Evolutionary conservation across 176 grass and related monocot genomes (phyloP).

Genomic region (Avena atlantica): DNA sequence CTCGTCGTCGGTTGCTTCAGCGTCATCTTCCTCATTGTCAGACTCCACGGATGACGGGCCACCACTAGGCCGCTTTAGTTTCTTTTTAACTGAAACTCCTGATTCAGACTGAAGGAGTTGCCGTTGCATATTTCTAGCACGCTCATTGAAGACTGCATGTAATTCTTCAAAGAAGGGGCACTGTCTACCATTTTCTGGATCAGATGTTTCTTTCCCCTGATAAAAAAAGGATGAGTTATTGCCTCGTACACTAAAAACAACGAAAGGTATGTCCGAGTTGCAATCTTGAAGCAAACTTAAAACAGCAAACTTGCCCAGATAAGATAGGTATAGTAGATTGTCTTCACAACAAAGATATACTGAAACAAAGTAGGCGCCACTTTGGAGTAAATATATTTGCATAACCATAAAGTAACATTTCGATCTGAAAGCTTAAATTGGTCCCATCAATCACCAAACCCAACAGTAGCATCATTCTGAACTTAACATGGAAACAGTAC

Average conservation of each 20-base stretch:
- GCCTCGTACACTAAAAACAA: conserved; percentile 28
- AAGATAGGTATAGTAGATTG: conserved; percentile 12
- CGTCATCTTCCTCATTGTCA: conserved; percentile 37
- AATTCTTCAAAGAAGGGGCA: conserved; percentile 96
- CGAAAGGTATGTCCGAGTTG: conserved; percentile 3
- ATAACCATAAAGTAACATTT: neutral
- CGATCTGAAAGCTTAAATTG: conserved; percentile 23
- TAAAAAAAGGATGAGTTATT: conserved; percentile 25
- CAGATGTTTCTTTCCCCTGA: conserved; percentile 97
- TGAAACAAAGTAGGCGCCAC: neutral
- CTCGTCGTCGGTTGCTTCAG: conserved; percentile 64
- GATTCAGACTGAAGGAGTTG: conserved; percentile 87
- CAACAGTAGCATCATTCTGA: conserved; percentile 18
- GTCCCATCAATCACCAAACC: conserved; percentile 24
- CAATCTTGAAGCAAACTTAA: conserved; percentile 28
- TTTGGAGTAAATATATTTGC: conserved; percentile 11
- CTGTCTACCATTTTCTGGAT: conserved; percentile 71
- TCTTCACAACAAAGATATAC: conserved; percentile 13
- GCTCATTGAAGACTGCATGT: conserved; percentile 82
- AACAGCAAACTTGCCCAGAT: neutral
- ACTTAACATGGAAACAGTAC: conserved; percentile 13
- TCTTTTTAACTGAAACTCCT: conserved; percentile 64
- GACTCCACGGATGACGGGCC: conserved; percentile 48
- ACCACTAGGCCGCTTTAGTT: conserved; percentile 55
- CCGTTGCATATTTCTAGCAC: conserved; percentile 82